Evolutionary conservation across 306 rosid species (phyloP), one percentile per base, ranked within the genome.

Genomic region (Cercis canadensis): DNA sequence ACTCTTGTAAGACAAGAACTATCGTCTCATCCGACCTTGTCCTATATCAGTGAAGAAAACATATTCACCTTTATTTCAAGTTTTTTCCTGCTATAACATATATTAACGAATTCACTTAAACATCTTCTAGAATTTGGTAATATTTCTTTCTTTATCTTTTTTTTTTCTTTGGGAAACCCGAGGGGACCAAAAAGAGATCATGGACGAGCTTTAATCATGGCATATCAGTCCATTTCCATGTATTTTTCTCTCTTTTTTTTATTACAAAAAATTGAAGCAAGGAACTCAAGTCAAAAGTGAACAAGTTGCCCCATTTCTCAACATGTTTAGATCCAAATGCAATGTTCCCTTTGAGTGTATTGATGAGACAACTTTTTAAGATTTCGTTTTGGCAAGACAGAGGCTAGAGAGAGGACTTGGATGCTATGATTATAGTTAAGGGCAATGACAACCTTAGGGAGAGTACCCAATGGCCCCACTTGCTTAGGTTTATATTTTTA

Each of bases 381-480:
- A 24, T 47, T 79, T 65, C 45, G 60, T 55, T 55, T 68, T 56
- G 80, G 77, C 73, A 39, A 60, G 33, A 67, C 69, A 73, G 57
- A 60, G 57, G 72, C 52, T 41, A 57, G 49, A 55, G 80, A 24
- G n/a, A 51, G 44, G 40, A 54, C 80, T 54, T 59, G 80, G 65
- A 80, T 73, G 81, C 11, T 63, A 82, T 78, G 9, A 70, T 86
- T 69, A 66, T 61, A 36, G 77, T 74, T 80, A 58, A 80, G 72
- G 67, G 67, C 53, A 74, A 81, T 47, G 73, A 82, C 77, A 49
- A 60, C 62, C 53, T 68, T 60, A 64, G 82, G 70, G 57, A 57
- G 18, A 73, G 76, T 73, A 83, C 60, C 74, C 10, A 68, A 67
- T 68, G 82, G 84, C 66, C 84, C 92, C 90, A 78, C 83, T 55